Evolutionary conservation across 2,329 filamentous ascomycete species (phyloP), one percentile per base, ranked within the genome.

Genomic region (Sclerotinia sclerotiorum): DNA sequence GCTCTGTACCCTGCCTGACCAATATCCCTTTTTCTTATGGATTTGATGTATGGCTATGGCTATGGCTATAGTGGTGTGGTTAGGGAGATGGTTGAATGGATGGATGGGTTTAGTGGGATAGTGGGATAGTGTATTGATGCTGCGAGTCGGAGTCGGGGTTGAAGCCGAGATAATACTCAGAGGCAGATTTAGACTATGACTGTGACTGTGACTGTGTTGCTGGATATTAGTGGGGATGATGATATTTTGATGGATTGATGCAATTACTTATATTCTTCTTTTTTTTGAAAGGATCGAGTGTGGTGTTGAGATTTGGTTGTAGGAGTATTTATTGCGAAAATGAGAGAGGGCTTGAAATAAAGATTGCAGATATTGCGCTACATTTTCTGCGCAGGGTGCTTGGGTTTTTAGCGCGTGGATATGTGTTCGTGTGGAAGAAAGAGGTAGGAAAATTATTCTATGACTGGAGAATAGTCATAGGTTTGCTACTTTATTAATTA

Each of bases 181-280:
- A 35, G 35, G 10, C 77, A 79, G 7, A 79, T 85, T 71, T 84
- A 84, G 10, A 39, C 3, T 21, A 76, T 5, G 21, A 80, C 78
- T 21, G 76, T 88, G 10, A 39, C 3, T 21, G 76, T 5, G 21
- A 80, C 78, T 21, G 76, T 88, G 7, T 81, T 84, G 68, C 80
- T 89, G 70, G 86, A 88, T 35, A 77, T 89, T 69, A 75, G 79
- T 68, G 83, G 84, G 49, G 78, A 88, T 46, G 79, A 85, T 68
- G 71, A 80, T 46, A 85, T 88, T 73, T 76, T 75, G 35, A 84
- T 88, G 78, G 80, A 88, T 71, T 61, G 60, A 49, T 32, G 72
- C 72, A 67, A 39, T n/a, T n/a, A n/a, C n/a, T n/a, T n/a, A 27
- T 35, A 1, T 5, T 32, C 32, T 32, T 7, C 35, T 49, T 51